Conservation (phyloP, 306 rosid species). For the Fagus crenata region DNA sequence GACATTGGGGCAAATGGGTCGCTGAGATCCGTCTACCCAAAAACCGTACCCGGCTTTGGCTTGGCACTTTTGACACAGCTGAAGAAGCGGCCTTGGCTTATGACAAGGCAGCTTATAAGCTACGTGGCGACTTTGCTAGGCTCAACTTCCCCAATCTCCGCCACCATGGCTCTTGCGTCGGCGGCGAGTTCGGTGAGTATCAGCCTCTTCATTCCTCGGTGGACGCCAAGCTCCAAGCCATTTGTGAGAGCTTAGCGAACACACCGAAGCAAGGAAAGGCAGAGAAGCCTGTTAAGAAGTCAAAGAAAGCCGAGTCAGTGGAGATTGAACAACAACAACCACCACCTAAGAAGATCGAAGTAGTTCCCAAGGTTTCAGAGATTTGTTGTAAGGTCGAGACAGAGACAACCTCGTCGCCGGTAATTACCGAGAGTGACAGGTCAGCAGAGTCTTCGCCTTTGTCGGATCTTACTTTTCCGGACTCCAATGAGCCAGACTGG, state of each 20-base stretch:
- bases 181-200: slow-evolving; percentile 70
- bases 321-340: too few species aligned
- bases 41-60: slow-evolving; percentile 95
- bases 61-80: slow-evolving; percentile 94
- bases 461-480: slow-evolving; percentile 76
- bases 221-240: slow-evolving; percentile 92
- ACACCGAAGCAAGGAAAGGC: slow-evolving; percentile 60
- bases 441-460: slow-evolving; percentile 75
- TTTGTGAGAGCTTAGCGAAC: slow-evolving; percentile 80
- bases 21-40: slow-evolving; percentile 96
- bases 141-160: slow-evolving; percentile 85
- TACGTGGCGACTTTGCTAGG: slow-evolving; percentile 90
- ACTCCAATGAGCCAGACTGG: slow-evolving; percentile 56
- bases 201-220: slow-evolving; percentile 89
- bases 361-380: slow-evolving; percentile 9
- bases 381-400: slow-evolving; percentile 46
- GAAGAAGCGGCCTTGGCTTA: slow-evolving; percentile 99
- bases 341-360: background rate
- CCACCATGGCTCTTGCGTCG: slow-evolving; percentile 58
- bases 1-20: slow-evolving; percentile 99
- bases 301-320: slow-evolving; percentile 17
- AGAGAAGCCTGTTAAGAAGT: slow-evolving; percentile 44
- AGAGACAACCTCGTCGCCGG: slow-evolving; percentile 33
- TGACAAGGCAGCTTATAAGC: slow-evolving; percentile 92
- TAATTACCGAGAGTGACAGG: slow-evolving; percentile 61